Conservation (phyloP, 331 rosid species). For the Spiraea crenata region DNA sequence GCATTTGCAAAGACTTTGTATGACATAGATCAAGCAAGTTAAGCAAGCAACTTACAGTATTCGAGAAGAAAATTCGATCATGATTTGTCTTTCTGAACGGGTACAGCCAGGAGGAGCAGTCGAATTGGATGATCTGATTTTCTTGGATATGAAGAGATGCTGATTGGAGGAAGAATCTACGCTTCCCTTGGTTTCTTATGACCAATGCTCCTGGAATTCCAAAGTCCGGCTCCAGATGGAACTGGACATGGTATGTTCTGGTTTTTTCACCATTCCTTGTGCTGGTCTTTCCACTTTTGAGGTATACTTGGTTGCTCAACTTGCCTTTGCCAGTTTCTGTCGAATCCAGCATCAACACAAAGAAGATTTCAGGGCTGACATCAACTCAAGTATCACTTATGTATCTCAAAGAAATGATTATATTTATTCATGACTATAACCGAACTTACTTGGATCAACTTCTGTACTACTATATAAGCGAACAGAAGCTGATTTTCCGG, state of each 20-base stretch:
- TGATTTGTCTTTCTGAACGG: conserved; percentile 35
- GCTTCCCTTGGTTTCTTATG: conserved; percentile 40
- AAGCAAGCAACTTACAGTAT: conserved; percentile 42
- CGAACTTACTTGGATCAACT: conserved; percentile 46
- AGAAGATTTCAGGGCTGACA: neutral
- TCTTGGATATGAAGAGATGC: conserved; percentile 39
- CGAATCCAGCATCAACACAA: neutral
- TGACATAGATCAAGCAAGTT: neutral
- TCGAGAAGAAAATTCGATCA: conserved; percentile 58
- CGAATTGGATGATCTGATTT: conserved; percentile 43
- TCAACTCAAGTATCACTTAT: neutral
- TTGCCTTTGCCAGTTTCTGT: conserved; percentile 60
- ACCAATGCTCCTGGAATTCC: conserved; percentile 69
- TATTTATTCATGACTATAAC: neutral
- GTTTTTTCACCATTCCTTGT: conserved; percentile 35
- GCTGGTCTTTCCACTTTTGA: conserved; percentile 31
- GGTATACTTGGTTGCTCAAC: conserved; percentile 39
- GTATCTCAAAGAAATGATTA: neutral
- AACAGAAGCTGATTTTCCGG: conserved; percentile 50
- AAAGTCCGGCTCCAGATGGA: conserved; percentile 41
- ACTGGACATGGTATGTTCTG: conserved; percentile 35
- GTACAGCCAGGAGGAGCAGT: conserved; percentile 71
- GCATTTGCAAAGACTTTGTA: neutral
- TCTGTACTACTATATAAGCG: conserved; percentile 56
- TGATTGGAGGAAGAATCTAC: conserved; percentile 47